Conservation (phyloP, 108 stramenopile species). For the Skeletonema tropicum region DNA sequence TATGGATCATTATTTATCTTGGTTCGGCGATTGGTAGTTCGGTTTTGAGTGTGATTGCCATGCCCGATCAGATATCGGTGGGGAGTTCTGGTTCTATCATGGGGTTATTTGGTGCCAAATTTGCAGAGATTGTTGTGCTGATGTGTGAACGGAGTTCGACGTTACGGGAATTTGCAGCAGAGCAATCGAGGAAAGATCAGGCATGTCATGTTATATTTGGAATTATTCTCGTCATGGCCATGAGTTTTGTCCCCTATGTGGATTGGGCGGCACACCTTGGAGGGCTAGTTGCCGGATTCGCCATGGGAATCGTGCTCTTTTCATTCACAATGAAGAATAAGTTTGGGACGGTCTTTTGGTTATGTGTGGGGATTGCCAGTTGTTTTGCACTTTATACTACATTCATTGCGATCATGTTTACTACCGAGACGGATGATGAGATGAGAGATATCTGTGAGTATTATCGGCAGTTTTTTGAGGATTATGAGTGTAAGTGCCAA, state of each 20-base stretch:
- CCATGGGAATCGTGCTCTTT: slow-evolving; percentile 70
- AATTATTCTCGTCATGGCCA: slow-evolving; percentile 66
- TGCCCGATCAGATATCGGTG: slow-evolving; percentile 79
- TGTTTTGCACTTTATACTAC: slow-evolving; percentile 52
- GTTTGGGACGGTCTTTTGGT: slow-evolving; percentile 59
- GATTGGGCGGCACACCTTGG: slow-evolving; percentile 90
- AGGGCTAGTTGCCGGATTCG: slow-evolving; percentile 72
- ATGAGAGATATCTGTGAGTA: slow-evolving; percentile 84
- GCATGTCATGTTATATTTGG: slow-evolving; percentile 61
- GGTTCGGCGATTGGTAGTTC: slow-evolving; percentile 64
- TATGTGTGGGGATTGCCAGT: slow-evolving; percentile 56
- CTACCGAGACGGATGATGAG: slow-evolving; percentile 59
- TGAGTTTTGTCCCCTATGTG: slow-evolving; percentile 51
- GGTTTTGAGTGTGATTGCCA: slow-evolving; percentile 59
- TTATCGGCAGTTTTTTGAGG: slow-evolving; percentile 75
- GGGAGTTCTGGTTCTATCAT: slow-evolving; percentile 84
- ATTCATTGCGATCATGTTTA: slow-evolving; percentile 67
- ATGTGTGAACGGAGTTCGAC: slow-evolving; percentile 63
- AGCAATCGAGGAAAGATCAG: slow-evolving; percentile 75
- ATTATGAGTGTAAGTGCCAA: slow-evolving; percentile 82
- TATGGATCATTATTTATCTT: slow-evolving; percentile 78
- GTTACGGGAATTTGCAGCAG: slow-evolving; percentile 53
- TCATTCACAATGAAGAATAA: slow-evolving; percentile 57
- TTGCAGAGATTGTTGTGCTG: slow-evolving; percentile 71
- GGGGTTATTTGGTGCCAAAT: slow-evolving; percentile 86